These are phyloP conservation scores for Candida namnaoensis DNA, from an alignment of 805 yeast genomes.

Conservation along the genomic window DNA sequence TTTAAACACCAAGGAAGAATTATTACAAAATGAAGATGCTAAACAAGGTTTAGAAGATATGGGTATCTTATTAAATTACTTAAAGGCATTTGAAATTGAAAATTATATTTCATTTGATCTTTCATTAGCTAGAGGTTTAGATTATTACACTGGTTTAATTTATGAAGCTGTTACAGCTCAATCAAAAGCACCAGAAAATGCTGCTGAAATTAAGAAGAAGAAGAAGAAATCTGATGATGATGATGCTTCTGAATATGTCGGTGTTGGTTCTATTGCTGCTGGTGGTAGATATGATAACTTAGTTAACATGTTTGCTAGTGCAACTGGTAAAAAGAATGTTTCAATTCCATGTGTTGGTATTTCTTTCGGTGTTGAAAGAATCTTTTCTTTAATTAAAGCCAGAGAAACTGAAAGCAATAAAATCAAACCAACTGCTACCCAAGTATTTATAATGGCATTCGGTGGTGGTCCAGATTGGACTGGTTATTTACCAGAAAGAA, in stretches of 20 bases:
- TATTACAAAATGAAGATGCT: constrained; percentile 64
- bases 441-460: constrained; percentile 94
- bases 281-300: constrained; percentile 97
- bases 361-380: constrained; percentile 94
- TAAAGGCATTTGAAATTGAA: constrained; percentile 75
- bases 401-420: constrained; percentile 52
- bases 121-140: constrained; percentile 95
- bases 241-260: constrained; percentile 94
- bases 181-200: constrained; percentile 90
- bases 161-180: constrained; percentile 94
- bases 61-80: constrained; percentile 62
- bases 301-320: constrained; percentile 89
- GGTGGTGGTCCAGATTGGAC: constrained; percentile 98
- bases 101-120: constrained; percentile 74
- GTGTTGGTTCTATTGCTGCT: constrained; percentile 97
- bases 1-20: constrained; percentile 47
- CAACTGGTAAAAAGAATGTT: constrained; percentile 67
- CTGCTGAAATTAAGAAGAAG: constrained; percentile 53
- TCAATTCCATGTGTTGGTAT: constrained; percentile 96
- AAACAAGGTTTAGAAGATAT: constrained; percentile 77
- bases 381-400: constrained; percentile 82
- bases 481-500: constrained; percentile 88
- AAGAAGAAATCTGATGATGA: constrained; percentile 50
- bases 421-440: constrained; percentile 80
- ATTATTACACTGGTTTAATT: constrained; percentile 94